Conservation (phyloP, 1,139 yeast genomes). For the Geotrichum cucujoidarum region DNA sequence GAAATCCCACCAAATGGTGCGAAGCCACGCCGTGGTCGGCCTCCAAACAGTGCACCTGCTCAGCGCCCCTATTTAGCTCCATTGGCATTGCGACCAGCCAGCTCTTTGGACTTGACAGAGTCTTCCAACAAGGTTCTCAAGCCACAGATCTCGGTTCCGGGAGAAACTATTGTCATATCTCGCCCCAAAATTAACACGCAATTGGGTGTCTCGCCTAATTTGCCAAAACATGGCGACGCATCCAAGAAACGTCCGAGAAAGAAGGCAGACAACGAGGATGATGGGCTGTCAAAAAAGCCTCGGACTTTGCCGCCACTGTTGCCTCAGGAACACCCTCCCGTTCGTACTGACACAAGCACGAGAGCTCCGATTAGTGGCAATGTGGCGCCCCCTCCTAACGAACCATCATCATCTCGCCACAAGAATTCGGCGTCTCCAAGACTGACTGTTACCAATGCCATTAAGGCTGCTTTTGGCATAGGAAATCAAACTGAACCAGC, state of each 20-base stretch:
- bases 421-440: slow-evolving; percentile 7
- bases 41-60: slow-evolving; percentile 19
- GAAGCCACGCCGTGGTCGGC: slow-evolving; percentile 20
- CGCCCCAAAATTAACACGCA: neutral
- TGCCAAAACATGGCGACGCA: slow-evolving; percentile 1
- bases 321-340: too few relatives aligned
- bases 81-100: slow-evolving; percentile 16
- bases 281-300: neutral
- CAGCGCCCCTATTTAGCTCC: slow-evolving; percentile 19
- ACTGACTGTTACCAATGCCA: slow-evolving; percentile 12
- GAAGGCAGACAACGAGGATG: neutral
- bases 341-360: too few relatives aligned
- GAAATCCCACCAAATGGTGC: neutral
- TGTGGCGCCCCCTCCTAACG: neutral
- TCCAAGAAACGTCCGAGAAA: neutral
- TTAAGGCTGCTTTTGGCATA: slow-evolving; percentile 13
- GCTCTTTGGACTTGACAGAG: neutral
- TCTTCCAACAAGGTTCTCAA: neutral
- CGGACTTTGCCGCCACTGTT: neutral
- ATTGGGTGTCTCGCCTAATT: neutral
- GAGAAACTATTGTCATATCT: neutral
- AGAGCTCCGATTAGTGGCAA: too few relatives aligned
- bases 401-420: neutral
- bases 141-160: neutral
- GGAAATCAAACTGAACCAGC: neutral